phyloP scores from a whole-genome alignment of 163 green algal genomes.

The Scenedesmus sp. region DNA sequence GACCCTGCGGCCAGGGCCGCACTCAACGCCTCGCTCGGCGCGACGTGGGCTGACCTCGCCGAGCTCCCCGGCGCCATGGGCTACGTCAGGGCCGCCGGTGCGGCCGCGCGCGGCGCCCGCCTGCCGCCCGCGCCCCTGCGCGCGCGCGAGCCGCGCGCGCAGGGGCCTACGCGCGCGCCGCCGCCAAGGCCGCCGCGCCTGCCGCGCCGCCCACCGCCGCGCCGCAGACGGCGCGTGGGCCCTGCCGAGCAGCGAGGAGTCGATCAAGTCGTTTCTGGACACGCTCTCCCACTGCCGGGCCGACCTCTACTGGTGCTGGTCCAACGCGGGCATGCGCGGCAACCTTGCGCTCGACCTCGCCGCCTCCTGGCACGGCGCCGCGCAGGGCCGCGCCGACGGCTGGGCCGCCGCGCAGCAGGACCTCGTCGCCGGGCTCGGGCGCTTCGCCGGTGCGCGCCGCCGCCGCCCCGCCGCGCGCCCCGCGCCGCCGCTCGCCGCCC shows the following conservation, averaged over 20 bases:
- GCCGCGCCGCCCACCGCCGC: not conserved
- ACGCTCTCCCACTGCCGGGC: constrained; percentile 33
- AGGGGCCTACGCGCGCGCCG: not conserved
- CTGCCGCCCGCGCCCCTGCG: no score
- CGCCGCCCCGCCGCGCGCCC: no score
- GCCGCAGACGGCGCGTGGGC: constrained; percentile 26
- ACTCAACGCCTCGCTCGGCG: no score
- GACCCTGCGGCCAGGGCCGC: no score
- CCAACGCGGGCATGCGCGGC: constrained; percentile 30
- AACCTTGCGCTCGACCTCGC: constrained; percentile 28
- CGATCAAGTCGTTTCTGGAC: constrained; percentile 29
- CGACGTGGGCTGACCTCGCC: no score
- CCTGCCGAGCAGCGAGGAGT: constrained; percentile 21
- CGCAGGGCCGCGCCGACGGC: not conserved
- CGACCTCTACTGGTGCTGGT: constrained; percentile 37
- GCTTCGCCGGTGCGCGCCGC: constrained; percentile 26
- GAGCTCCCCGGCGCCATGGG: constrained; percentile 9
- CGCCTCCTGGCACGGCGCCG: not conserved
- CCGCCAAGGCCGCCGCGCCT: not conserved
- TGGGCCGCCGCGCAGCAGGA: constrained; percentile 24
- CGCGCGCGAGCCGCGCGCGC: no score
- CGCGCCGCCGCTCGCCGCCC: no score
- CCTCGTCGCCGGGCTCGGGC: not conserved
- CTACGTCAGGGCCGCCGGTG: not conserved
- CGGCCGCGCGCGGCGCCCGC: not conserved